A percentile compares a stretch with the other conserved stretches of the same genome.
These are phyloP conservation scores for Sporothrix humicola DNA, from an alignment of 2,329 filamentous ascomycete species.

Conservation along the genomic window DNA sequence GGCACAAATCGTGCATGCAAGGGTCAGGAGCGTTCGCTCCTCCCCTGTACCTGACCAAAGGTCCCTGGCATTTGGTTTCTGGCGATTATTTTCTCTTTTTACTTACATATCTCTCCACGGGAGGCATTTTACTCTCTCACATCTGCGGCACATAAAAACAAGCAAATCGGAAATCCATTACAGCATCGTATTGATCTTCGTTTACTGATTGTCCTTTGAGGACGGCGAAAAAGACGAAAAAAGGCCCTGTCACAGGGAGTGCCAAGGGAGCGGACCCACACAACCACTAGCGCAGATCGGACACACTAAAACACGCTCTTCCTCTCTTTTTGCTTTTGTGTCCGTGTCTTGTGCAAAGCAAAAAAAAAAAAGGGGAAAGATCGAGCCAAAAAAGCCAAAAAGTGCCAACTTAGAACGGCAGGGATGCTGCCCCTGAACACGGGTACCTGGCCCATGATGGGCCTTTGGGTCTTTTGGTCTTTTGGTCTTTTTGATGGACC, in stretches of 20 bases:
- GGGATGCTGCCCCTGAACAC: conserved; percentile 28
- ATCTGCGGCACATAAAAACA: background rate
- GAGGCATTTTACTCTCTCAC: background rate
- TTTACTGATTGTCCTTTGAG: background rate
- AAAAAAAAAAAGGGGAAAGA: conserved; percentile 19
- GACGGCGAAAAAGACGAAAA: background rate
- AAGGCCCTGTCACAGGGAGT: conserved; percentile 16
- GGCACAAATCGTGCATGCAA: conserved; percentile 18
- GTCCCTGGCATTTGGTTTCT: background rate
- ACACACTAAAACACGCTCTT: conserved; percentile 16
- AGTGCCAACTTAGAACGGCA: background rate
- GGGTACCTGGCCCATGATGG: conserved; percentile 7
- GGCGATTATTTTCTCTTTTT: background rate
- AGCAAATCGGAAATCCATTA: conserved; percentile 14
- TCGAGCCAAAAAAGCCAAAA: background rate
- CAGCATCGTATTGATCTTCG: conserved; percentile 23
- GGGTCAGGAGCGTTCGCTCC: conserved; percentile 22
- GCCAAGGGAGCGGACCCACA: background rate
- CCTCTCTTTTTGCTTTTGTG: background rate
- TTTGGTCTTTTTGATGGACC: background rate
- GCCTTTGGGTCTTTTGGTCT: too few species aligned
- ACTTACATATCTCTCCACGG: background rate
- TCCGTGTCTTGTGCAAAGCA: background rate
- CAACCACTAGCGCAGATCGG: conserved; percentile 31
- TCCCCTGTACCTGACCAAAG: background rate